A percentile compares a stretch with the other conserved stretches of the same genome.
phyloP scores from a whole-genome alignment of 1,139 yeast species.

The Kazachstania sp. region DNA sequence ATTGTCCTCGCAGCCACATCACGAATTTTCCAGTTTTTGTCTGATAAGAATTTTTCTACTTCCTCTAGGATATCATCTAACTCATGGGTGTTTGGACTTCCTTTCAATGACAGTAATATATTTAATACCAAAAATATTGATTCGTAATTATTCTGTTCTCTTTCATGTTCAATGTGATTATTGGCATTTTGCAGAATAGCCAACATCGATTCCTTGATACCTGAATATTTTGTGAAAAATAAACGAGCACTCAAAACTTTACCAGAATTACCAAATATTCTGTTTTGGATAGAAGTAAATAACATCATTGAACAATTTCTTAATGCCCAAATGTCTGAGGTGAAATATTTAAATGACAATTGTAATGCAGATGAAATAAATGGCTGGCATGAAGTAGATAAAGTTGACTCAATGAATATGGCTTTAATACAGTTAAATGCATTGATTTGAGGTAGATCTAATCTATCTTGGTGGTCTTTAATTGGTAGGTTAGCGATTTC shows the following conservation, averaged over 20 bases:
- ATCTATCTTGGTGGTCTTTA: conserved; percentile 46
- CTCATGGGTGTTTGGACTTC: conserved; percentile 46
- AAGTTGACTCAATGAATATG: conserved; percentile 59
- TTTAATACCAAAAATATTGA: conserved; percentile 68
- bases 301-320: conserved; percentile 92
- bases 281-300: conserved; percentile 71
- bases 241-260: conserved; percentile 48
- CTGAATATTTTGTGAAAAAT: conserved; percentile 58
- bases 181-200: conserved; percentile 36
- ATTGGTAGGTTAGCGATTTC: conserved; percentile 39
- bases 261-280: conserved; percentile 59
- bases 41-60: conserved; percentile 40
- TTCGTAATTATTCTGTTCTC: conserved; percentile 31
- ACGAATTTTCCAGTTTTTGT: conserved; percentile 69
- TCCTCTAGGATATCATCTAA: conserved; percentile 43
- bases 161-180: conserved; percentile 17
- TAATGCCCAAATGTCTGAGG: conserved; percentile 69
- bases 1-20: conserved; percentile 75
- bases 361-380: conserved; percentile 52
- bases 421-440: conserved; percentile 80
- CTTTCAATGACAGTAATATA: conserved; percentile 58
- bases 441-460: conserved; percentile 85
- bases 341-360: conserved; percentile 54
- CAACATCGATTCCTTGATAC: conserved; percentile 43
- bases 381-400: conserved; percentile 44